A percentile compares a stretch with the other conserved stretches of the same genome.
These are phyloP conservation scores for Tinospora cordifolia DNA, from an alignment of 164 flowering plant species.

Conservation along the genomic window DNA sequence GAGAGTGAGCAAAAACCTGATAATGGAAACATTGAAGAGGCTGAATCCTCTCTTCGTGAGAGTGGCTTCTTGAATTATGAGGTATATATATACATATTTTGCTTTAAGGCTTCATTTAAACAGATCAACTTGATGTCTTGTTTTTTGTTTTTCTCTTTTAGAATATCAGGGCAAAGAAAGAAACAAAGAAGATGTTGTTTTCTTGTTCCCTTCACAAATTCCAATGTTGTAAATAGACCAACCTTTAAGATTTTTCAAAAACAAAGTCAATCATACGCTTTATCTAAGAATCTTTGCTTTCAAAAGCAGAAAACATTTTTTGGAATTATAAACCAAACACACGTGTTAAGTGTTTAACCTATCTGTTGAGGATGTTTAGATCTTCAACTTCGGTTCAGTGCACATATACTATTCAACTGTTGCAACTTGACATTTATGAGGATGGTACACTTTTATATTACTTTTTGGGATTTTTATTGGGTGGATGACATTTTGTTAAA, in stretches of 20 bases:
- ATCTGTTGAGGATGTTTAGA: neutral
- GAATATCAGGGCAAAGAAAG: no score
- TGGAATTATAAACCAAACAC: no score
- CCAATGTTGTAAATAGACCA: no score
- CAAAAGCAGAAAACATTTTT: no score
- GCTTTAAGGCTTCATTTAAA: neutral
- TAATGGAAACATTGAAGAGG: slow-evolving; percentile 79
- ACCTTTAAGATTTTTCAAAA: no score
- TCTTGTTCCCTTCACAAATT: no score
- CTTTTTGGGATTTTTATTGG: neutral
- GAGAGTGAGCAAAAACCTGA: slow-evolving; percentile 53
- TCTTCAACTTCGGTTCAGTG: neutral
- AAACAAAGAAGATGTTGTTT: no score
- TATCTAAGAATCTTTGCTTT: no score
- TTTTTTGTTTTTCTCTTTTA: neutral
- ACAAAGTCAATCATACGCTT: no score
- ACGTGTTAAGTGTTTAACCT: neutral
- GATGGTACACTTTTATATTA: neutral
- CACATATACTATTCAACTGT: neutral
- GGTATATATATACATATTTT: slow-evolving; percentile 34
- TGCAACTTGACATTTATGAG: neutral
- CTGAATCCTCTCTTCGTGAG: slow-evolving; percentile 85
- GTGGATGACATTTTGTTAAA: neutral
- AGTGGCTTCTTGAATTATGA: slow-evolving; percentile 73
- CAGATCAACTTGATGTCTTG: neutral